A percentile compares a stretch with the other conserved stretches of the same genome.
Evolutionary conservation across 179 eudicot species (phyloP).

Genomic region (Beta macrorhiza): DNA sequence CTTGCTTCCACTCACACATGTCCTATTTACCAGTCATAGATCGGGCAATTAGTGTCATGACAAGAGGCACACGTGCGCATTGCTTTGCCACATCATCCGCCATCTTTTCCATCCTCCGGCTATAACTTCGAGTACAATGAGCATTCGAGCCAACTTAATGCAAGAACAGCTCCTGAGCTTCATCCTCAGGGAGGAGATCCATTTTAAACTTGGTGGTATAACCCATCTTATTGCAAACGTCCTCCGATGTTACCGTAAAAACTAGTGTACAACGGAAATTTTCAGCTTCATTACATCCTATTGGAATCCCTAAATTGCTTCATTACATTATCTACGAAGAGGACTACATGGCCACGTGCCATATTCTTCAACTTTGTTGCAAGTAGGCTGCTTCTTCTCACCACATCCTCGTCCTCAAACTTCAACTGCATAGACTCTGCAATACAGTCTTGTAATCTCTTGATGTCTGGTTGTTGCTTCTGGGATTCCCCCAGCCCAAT

Average conservation of each 20-base stretch:
- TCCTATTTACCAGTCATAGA: slow-evolving; percentile 20
- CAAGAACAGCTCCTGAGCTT: slow-evolving; percentile 17
- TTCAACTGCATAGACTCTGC: too few species aligned
- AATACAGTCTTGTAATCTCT: too few species aligned
- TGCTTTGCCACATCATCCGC: slow-evolving; percentile 8
- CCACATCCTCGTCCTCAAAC: too few species aligned
- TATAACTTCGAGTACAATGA: background rate
- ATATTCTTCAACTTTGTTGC: slow-evolving; percentile 12
- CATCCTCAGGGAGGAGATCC: slow-evolving; percentile 18
- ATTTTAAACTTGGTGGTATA: slow-evolving; percentile 7
- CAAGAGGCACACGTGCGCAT: slow-evolving; percentile 17
- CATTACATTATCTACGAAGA: slow-evolving; percentile 19
- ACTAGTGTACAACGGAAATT: slow-evolving; percentile 18
- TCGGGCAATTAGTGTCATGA: slow-evolving; percentile 7
- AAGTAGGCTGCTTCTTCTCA: background rate
- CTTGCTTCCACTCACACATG: slow-evolving; percentile 16
- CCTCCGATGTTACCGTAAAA: slow-evolving; percentile 16
- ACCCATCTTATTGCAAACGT: slow-evolving; percentile 17
- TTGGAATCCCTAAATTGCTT: slow-evolving; percentile 15
- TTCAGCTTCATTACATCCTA: background rate
- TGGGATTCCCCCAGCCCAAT: too few species aligned
- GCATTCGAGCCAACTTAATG: background rate
- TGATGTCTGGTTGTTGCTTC: too few species aligned
- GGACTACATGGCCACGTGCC: slow-evolving; percentile 20
- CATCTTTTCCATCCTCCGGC: background rate